A percentile compares a stretch with the other conserved stretches of the same genome.
Conservation (phyloP, 2,329 filamentous ascomycete genomes). For the Ascochyta lentis region DNA sequence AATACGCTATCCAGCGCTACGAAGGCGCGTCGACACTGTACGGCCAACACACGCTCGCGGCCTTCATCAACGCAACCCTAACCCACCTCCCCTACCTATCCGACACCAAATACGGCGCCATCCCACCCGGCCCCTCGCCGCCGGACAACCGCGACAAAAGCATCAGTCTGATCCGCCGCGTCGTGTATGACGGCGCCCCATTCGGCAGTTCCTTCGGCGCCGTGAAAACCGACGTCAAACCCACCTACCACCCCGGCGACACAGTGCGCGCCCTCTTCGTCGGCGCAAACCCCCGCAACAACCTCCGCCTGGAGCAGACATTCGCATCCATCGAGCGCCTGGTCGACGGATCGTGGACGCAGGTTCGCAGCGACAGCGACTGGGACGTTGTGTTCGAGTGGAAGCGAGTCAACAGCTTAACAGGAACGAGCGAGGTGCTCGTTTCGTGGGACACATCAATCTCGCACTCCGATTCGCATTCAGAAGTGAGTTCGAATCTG, state of each 20-base stretch:
- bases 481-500: slow-evolving; percentile 48
- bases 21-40: slow-evolving; percentile 94
- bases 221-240: slow-evolving; percentile 62
- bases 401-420: slow-evolving; percentile 71
- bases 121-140: slow-evolving; percentile 66
- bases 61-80: slow-evolving; percentile 87
- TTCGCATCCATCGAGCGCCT: slow-evolving; percentile 78
- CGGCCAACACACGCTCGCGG: slow-evolving; percentile 80
- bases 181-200: slow-evolving; percentile 74
- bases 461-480: not conserved
- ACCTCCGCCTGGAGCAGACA: slow-evolving; percentile 78
- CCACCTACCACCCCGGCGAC: slow-evolving; percentile 66
- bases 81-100: slow-evolving; percentile 72
- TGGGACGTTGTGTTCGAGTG: slow-evolving; percentile 86
- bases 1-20: slow-evolving; percentile 85
- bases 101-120: slow-evolving; percentile 39
- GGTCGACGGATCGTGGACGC: slow-evolving; percentile 63
- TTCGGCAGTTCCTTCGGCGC: slow-evolving; percentile 74
- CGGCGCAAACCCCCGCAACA: slow-evolving; percentile 88
- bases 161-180: slow-evolving; percentile 79
- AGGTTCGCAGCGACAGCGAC: slow-evolving; percentile 75
- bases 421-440: slow-evolving; percentile 79
- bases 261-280: slow-evolving; percentile 74
- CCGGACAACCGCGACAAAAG: slow-evolving; percentile 80
- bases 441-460: slow-evolving; percentile 79